Conservation (phyloP, 2,329 filamentous ascomycete species). For the Ophidiomyces ophidiicola region DNA sequence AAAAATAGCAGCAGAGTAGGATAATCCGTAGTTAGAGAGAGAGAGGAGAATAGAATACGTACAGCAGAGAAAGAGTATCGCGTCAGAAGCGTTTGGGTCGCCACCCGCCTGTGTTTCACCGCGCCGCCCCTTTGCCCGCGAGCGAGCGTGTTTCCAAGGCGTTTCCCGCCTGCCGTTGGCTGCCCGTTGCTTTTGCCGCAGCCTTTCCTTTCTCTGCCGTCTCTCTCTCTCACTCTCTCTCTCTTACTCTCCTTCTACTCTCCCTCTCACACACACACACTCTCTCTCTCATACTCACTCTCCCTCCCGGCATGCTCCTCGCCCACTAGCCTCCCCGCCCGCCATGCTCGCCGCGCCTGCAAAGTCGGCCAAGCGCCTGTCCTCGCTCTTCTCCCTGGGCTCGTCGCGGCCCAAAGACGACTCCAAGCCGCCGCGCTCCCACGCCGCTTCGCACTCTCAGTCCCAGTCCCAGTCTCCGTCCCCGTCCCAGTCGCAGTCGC, state of each 20-base stretch:
- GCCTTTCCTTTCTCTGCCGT: neutral
- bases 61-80: too few species aligned
- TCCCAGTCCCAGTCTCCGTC: slow-evolving; percentile 21
- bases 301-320: neutral
- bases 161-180: neutral
- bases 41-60: too few species aligned
- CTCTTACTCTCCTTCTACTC: neutral
- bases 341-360: slow-evolving; percentile 28
- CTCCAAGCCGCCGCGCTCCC: neutral
- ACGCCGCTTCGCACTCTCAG: slow-evolving; percentile 15
- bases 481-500: slow-evolving; percentile 22
- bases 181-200: neutral
- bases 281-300: neutral
- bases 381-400: slow-evolving; percentile 34
- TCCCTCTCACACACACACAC: neutral
- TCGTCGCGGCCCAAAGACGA: slow-evolving; percentile 21
- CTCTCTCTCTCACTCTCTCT: slow-evolving; percentile 3
- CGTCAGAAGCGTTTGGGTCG: too few species aligned
- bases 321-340: too few species aligned
- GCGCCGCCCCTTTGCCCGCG: too few species aligned
- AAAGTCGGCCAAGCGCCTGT: slow-evolving; percentile 36
- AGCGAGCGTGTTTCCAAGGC: neutral
- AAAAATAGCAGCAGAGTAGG: too few species aligned
- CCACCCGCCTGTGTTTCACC: too few species aligned
- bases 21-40: too few species aligned